These are phyloP conservation scores for Myotisia sp. DNA, from an alignment of 2,329 filamentous ascomycete species.

Conservation along the genomic window DNA sequence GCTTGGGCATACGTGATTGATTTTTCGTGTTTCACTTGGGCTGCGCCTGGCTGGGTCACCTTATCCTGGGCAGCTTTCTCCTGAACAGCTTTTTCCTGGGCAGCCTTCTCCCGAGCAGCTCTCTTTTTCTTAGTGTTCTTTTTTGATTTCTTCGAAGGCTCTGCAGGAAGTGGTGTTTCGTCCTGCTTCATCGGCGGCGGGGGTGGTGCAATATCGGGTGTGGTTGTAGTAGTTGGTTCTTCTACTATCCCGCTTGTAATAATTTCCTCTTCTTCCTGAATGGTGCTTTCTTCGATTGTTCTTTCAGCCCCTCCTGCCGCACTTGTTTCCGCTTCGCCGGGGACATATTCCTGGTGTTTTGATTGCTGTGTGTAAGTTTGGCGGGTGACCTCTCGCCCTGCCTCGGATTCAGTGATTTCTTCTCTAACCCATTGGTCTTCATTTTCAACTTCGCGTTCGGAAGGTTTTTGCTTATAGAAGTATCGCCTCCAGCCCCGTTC, in stretches of 20 bases:
- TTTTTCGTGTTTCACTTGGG: too few relatives aligned
- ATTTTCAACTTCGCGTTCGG: not conserved
- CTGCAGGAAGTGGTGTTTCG: too few relatives aligned
- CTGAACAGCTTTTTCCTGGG: too few relatives aligned
- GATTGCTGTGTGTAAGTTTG: not conserved
- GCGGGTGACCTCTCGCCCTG: not conserved
- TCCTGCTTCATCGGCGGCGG: not conserved
- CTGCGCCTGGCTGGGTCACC: too few relatives aligned
- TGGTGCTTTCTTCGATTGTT: not conserved
- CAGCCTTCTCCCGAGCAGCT: too few relatives aligned
- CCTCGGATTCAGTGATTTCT: too few relatives aligned
- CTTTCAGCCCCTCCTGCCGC: not conserved
- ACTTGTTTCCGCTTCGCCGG: too few relatives aligned
- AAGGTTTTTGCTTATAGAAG: not conserved
- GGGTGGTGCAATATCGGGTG: not conserved
- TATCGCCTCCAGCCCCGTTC: too few relatives aligned
- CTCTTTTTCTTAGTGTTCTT: too few relatives aligned
- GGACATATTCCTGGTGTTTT: constrained; percentile 1
- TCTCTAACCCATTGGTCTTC: constrained; percentile 2
- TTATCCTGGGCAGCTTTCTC: too few relatives aligned
- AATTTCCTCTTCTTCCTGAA: constrained; percentile 2
- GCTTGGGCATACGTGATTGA: too few relatives aligned
- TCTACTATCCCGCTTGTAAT: not conserved
- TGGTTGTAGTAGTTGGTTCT: not conserved
- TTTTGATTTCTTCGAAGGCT: too few relatives aligned